Evolutionary conservation across 345 rosid species (phyloP), one percentile per base, ranked within the genome.

Genomic region (thale cress (Arabidopsis thaliana)): DNA sequence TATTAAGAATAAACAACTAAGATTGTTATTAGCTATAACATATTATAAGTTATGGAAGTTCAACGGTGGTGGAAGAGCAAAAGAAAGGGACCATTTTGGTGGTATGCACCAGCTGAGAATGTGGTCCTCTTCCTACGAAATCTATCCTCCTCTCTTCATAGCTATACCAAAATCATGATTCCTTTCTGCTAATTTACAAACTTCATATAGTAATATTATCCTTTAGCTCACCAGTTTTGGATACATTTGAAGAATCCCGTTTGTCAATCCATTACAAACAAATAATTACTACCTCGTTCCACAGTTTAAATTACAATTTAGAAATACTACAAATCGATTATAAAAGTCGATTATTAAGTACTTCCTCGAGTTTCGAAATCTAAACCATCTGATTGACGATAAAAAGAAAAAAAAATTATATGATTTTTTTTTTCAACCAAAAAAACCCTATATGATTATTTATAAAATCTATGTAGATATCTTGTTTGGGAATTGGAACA

Each of bases 11-110:
- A 61, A 28, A 53, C 24, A 37, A 57, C 14, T 45, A 49, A 8
- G 22, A 57, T 65, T 37, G 16, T 36, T 46, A 38, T 14, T 14
- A 74, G 6, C 45, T 40, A 41, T 36, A 23, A 60, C 13, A 38
- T 49, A 37, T 11, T 50, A 12, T 71, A 62, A 24, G 68, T 59
- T 20, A 52, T 51, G 63, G 40, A 60, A 68, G 56, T 24, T 69
- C 2, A 22, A 33, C n/a, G 34, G 46, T 67, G 68, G 52, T 49
- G 46, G 28, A 68, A 24, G 56, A 68, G 69, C 30, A 68, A 52
- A 66, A 59, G 34, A 23, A 59, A 42, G 46, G 79, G 79, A 76
- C 79, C 79, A 69, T 76, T 52, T 76, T 69, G 63, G 69, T 69
- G 58, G 33, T n/a, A 61, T 76, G 50, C 48, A 68, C 14, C 63